A percentile compares a stretch with the other conserved stretches of the same genome.
Conservation (phyloP, 306 rosid species). For the Prunus mongolica region DNA sequence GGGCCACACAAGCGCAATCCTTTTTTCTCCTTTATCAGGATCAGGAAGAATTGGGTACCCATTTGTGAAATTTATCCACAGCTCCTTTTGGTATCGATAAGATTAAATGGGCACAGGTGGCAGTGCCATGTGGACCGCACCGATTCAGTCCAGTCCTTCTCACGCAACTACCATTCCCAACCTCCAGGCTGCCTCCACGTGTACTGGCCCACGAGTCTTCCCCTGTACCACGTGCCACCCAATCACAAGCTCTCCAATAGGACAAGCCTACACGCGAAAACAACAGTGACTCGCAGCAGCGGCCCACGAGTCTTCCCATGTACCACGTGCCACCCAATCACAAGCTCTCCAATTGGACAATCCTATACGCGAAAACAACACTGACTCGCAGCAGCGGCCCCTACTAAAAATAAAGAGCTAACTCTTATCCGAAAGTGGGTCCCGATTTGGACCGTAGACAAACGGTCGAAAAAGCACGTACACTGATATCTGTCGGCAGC, state of each 20-base stretch:
- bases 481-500: neutral
- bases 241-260: neutral
- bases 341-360: neutral
- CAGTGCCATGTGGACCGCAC: neutral
- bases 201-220: neutral
- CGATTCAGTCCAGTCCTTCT: neutral
- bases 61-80: neutral
- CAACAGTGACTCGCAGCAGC: neutral
- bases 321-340: neutral
- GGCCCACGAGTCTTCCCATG: neutral
- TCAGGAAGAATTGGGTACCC: too few species aligned
- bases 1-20: too few species aligned
- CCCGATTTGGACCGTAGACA: neutral
- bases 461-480: neutral
- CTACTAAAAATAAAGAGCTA: too few species aligned
- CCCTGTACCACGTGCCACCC: neutral
- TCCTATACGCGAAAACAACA: neutral
- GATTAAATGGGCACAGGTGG: neutral
- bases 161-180: neutral
- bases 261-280: neutral
- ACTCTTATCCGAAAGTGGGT: neutral
- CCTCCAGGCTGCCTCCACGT: neutral
- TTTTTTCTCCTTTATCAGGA: too few species aligned
- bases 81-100: neutral
- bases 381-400: neutral